phyloP scores from a whole-genome alignment of 75 land plant species.

The Chamaecyparis obtusa region DNA sequence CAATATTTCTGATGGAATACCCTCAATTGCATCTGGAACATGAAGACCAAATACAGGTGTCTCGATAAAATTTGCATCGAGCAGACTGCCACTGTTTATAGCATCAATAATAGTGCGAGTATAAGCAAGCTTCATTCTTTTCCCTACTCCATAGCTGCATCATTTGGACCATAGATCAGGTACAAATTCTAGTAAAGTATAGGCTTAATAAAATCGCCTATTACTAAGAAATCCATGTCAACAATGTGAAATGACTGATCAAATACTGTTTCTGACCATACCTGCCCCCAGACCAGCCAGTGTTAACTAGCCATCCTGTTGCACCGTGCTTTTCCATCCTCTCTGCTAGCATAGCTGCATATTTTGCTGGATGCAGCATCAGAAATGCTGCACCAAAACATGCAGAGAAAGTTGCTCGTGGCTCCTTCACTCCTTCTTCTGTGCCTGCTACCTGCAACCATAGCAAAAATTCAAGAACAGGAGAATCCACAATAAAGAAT shows the following conservation, averaged over 20 bases:
- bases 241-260: neutral
- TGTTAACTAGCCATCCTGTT: constrained; percentile 30
- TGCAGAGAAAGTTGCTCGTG: constrained; percentile 24
- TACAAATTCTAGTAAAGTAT: neutral
- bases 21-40: constrained; percentile 25
- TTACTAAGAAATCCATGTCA: neutral
- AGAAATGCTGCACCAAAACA: constrained; percentile 30
- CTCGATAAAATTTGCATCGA: constrained; percentile 16
- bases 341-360: constrained; percentile 31
- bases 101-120: constrained; percentile 26
- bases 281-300: constrained; percentile 33
- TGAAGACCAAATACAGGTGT: constrained; percentile 23
- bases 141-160: constrained; percentile 29
- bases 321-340: constrained; percentile 28
- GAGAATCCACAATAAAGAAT: neutral
- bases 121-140: constrained; percentile 29
- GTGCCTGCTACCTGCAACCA: constrained; percentile 22
- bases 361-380: constrained; percentile 29
- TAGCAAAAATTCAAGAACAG: neutral
- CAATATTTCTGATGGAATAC: constrained; percentile 23
- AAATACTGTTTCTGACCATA: neutral
- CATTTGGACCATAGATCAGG: neutral
- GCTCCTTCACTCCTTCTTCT: constrained; percentile 28
- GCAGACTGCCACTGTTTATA: constrained; percentile 24
- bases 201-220: neutral